A percentile compares a stretch with the other conserved stretches of the same genome.
Evolutionary conservation across 108 stramenopile genomes (phyloP).

Genomic region (Nitzschia putrida): DNA sequence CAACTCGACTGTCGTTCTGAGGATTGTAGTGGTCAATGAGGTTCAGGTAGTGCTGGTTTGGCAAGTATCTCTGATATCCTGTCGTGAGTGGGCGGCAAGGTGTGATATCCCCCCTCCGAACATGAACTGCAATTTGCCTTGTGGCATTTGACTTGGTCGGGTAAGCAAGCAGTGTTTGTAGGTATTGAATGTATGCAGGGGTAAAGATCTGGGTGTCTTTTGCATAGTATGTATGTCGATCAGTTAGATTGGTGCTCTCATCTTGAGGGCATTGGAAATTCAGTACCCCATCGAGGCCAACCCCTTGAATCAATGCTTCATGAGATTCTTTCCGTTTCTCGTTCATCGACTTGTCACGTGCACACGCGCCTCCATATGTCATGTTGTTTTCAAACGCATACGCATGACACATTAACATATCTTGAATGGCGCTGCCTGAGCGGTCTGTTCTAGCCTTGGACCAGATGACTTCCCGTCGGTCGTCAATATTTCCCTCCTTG

Average conservation of each 20-base stretch:
- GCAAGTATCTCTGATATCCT: constrained; percentile 30
- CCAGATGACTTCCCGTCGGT: constrained; percentile 4
- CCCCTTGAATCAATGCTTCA: constrained; percentile 8
- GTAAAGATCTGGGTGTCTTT: constrained; percentile 33
- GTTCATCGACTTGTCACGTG: too few relatives aligned
- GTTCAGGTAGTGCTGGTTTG: constrained; percentile 33
- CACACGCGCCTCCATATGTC: constrained; percentile 32
- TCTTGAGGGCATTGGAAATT: constrained; percentile 23
- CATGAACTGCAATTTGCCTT: constrained; percentile 31
- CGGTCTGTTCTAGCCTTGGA: constrained; percentile 2
- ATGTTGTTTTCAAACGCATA: constrained; percentile 25
- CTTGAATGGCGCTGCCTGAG: constrained; percentile 23
- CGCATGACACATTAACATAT: constrained; percentile 38
- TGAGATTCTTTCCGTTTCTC: neutral
- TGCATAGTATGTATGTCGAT: neutral
- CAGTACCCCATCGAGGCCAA: constrained; percentile 23
- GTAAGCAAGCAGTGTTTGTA: constrained; percentile 22
- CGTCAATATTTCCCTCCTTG: too few relatives aligned
- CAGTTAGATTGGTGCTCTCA: neutral
- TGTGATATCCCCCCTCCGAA: constrained; percentile 30
- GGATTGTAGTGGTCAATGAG: constrained; percentile 33
- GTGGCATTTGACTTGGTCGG: neutral
- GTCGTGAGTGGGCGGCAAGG: constrained; percentile 27
- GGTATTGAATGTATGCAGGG: constrained; percentile 36
- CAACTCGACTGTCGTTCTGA: constrained; percentile 9